Evolutionary conservation across 768 basidiomycete species (phyloP), one percentile per base, ranked within the genome.

Genomic region (Leccinum rimulosum): DNA sequence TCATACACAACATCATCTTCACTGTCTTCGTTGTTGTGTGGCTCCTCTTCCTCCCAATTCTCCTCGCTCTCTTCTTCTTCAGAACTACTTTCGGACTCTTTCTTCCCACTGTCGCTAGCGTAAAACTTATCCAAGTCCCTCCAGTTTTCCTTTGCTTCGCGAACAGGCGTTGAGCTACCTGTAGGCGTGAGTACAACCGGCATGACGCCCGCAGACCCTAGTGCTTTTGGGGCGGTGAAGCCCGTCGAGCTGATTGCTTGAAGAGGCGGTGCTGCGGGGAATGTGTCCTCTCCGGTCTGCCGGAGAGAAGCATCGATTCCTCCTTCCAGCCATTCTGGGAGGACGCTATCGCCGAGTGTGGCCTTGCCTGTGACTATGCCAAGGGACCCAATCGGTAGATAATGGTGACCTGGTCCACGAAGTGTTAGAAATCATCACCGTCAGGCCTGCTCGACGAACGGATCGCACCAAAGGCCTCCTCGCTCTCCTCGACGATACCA

Each of bases 261-360:
- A 19, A 72, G 68, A 8, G 67, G 68, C 22, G 75, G 70, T 33
- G 73, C 69, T 25, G 47, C 31, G 2, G 64, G 67, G n/a, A 67
- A 67, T 1, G 64, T 63, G 57, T 88, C 88, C 10, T 88, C 86
- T 50, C 81, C 82, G 19, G 76, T 78, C 60, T 93, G 88, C 58
- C 95, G 82, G 57, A 98, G 73, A 0, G 82, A 78, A 1, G 90
- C 75, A 63, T 94, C 91, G 4, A 91, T 91, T 0, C 93, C 94
- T 56, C 84, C 79, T 71, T 95, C 93, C 6, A 90, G 79, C 95
- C 95, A 97, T 65, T 93, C 92, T 0, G 93, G 91, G 0, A 96
- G 73, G 57, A 77, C 53, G 33, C 71, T 76, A 30, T 73, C 70
- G 9, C 57, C 74, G 5, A 74, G 76, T 70, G 85, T 61, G 11